Evolutionary conservation across 192 early-diverging fungal genomes (phyloP).

Genomic region (Podila verticillata): DNA sequence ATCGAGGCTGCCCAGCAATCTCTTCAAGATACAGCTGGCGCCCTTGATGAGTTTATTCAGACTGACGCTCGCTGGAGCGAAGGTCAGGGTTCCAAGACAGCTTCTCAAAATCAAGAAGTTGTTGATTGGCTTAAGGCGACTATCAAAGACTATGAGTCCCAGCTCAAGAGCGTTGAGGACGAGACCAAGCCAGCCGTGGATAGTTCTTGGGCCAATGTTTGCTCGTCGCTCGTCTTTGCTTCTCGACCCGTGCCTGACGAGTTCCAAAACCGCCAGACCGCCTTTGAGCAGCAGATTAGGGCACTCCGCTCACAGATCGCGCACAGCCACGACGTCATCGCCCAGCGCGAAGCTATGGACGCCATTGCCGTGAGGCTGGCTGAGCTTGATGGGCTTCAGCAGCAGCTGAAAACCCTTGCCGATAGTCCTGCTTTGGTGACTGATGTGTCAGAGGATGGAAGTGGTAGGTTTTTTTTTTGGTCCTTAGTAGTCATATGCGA

Average conservation of each 20-base stretch:
- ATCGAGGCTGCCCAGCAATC: constrained; percentile 8
- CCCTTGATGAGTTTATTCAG: constrained; percentile 1
- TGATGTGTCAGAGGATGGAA: constrained; percentile 2
- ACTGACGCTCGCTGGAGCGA: constrained; percentile 29
- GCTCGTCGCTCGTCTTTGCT: constrained; percentile 23
- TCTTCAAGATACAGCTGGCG: constrained; percentile 6
- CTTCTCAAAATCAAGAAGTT: background rate
- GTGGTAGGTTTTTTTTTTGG: background rate
- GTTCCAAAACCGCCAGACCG: constrained; percentile 13
- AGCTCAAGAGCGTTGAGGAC: constrained; percentile 17
- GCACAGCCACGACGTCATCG: constrained; percentile 21
- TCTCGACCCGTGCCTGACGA: constrained; percentile 7
- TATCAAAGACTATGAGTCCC: constrained; percentile 14
- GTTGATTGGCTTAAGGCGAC: constrained; percentile 11
- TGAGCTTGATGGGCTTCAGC: constrained; percentile 6
- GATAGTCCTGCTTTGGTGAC: background rate
- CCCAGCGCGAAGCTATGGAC: constrained; percentile 27
- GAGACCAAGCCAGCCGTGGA: constrained; percentile 22
- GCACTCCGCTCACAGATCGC: constrained; percentile 9
- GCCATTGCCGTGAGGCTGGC: constrained; percentile 1
- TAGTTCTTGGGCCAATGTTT: constrained; percentile 15
- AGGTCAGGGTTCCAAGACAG: background rate
- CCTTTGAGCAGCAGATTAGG: background rate
- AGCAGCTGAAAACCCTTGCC: constrained; percentile 2
- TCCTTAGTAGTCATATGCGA: background rate